Conservation (phyloP, 768 basidiomycete genomes). For the Steccherinum ochraceum region DNA sequence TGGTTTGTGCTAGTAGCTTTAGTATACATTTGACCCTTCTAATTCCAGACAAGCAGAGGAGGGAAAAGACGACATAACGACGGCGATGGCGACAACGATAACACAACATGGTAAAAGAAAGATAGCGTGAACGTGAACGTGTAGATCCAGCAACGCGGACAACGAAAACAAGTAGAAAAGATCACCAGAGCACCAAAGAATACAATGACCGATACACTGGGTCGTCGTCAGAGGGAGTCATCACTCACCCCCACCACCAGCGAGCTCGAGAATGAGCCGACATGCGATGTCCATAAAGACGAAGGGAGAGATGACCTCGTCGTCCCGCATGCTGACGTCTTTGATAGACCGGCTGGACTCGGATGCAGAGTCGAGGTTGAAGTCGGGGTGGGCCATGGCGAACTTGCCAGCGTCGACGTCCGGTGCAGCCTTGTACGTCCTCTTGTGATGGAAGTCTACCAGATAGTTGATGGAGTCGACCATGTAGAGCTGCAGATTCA, state of each 20-base stretch:
- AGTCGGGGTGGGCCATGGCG: conserved; percentile 52
- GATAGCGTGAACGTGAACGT: no score
- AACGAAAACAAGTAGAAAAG: no score
- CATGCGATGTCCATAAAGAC: conserved; percentile 97
- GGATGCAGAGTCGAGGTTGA: conserved; percentile 42
- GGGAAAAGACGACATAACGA: neutral
- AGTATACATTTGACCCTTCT: neutral
- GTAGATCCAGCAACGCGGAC: no score
- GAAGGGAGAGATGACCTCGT: conserved; percentile 79
- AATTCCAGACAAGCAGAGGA: neutral
- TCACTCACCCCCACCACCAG: conserved; percentile 51
- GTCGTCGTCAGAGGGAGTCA: no score
- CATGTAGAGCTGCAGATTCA: conserved; percentile 97
- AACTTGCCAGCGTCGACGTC: conserved; percentile 65
- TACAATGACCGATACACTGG: no score
- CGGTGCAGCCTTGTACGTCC: conserved; percentile 75
- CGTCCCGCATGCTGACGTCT: conserved; percentile 45
- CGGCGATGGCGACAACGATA: neutral
- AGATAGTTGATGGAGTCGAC: conserved; percentile 95
- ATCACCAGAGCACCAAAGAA: no score
- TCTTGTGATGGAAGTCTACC: conserved; percentile 97
- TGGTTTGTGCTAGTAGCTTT: neutral
- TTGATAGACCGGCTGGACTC: conserved; percentile 53
- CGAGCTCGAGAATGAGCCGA: conserved; percentile 87
- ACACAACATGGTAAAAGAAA: neutral